Evolutionary conservation across 2,329 filamentous ascomycete species (phyloP).

Genomic region (Talaromyces sp.): DNA sequence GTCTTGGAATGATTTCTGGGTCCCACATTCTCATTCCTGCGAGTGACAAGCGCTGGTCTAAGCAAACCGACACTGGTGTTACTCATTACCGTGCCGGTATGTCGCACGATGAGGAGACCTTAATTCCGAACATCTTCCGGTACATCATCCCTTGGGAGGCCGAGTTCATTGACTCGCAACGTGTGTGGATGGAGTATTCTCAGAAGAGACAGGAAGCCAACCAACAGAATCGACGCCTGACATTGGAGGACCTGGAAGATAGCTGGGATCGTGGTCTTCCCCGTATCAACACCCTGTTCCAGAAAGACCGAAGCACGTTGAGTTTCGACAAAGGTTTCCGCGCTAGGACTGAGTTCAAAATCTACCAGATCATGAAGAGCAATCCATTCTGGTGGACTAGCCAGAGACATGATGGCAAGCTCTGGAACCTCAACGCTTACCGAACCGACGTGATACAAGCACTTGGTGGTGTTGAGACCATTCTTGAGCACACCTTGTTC

Average conservation of each 20-base stretch:
- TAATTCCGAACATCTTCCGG: slow-evolving; percentile 98
- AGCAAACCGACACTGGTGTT: slow-evolving; percentile 95
- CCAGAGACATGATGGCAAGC: slow-evolving; percentile 91
- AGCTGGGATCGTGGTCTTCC: slow-evolving; percentile 97
- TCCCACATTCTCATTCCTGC: slow-evolving; percentile 97
- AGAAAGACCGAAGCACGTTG: slow-evolving; percentile 93
- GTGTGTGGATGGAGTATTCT: slow-evolving; percentile 98
- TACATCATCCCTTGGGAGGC: slow-evolving; percentile 99
- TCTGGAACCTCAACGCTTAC: slow-evolving; percentile 97
- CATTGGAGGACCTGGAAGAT: slow-evolving; percentile 92
- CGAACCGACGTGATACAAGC: slow-evolving; percentile 96
- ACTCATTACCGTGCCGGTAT: slow-evolving; percentile 97
- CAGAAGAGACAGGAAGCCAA: slow-evolving; percentile 97
- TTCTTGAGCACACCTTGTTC: slow-evolving; percentile 93
- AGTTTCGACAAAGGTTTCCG: slow-evolving; percentile 99
- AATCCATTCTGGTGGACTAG: slow-evolving; percentile 99
- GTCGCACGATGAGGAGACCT: slow-evolving; percentile 95
- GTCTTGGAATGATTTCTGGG: slow-evolving; percentile 97
- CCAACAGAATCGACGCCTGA: slow-evolving; percentile 91
- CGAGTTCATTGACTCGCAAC: slow-evolving; percentile 97
- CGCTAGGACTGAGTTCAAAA: slow-evolving; percentile 91
- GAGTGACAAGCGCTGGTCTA: slow-evolving; percentile 96
- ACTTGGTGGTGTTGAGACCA: slow-evolving; percentile 92
- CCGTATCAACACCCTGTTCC: slow-evolving; percentile 97
- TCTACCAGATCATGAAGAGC: slow-evolving; percentile 98